These are phyloP conservation scores for Penicillium sp. DNA, from an alignment of 2,329 filamentous ascomycete genomes.

Conservation along the genomic window DNA sequence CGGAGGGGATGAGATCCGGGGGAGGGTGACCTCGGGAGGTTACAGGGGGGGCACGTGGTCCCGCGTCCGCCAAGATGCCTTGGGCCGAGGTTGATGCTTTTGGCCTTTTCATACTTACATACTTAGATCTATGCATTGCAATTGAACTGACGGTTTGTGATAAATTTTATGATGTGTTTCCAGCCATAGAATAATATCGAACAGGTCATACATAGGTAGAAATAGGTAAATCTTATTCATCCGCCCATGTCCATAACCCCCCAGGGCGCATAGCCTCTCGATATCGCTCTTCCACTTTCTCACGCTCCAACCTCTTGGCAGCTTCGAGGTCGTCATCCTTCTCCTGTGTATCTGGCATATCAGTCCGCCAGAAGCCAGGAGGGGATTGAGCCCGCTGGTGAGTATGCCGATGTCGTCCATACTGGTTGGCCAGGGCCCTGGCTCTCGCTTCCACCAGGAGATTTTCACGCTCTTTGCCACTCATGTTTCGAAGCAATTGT, in stretches of 20 bases:
- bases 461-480: conserved; percentile 60
- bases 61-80: conserved; percentile 26
- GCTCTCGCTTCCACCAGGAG: conserved; percentile 75
- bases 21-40: conserved; percentile 11
- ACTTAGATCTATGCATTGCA: background rate
- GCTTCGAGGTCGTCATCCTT: conserved; percentile 63
- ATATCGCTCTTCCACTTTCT: conserved; percentile 70
- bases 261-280: conserved; percentile 75
- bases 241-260: conserved; percentile 77
- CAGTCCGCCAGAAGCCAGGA: conserved; percentile 85
- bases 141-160: background rate
- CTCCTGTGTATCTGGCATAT: conserved; percentile 89
- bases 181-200: background rate
- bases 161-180: background rate
- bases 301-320: conserved; percentile 62
- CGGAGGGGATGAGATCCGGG: conserved; percentile 6
- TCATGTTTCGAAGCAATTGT: conserved; percentile 50
- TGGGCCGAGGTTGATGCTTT: conserved; percentile 29
- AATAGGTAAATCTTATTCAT: conserved; percentile 59
- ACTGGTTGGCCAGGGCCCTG: conserved; percentile 68
- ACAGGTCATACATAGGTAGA: background rate
- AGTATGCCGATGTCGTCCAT: conserved; percentile 74
- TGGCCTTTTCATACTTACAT: background rate
- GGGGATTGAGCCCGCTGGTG: conserved; percentile 72
- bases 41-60: conserved; percentile 29